Conservation (phyloP, 139 green algal species). For the Gonium pectorale region DNA sequence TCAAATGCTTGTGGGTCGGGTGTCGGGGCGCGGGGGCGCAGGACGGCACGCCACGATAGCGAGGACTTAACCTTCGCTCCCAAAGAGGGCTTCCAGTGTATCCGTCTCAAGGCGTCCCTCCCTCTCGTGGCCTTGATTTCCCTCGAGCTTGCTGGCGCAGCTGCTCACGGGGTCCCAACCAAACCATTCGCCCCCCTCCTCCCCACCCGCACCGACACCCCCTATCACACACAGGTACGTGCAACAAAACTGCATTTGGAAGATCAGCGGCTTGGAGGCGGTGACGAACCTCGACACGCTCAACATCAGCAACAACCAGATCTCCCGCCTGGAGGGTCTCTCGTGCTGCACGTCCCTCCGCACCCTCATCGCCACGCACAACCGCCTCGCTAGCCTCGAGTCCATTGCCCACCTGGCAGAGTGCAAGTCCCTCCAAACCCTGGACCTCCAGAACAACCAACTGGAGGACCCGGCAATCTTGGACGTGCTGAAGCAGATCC, state of each 20-base stretch:
- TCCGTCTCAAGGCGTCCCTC: too few relatives aligned
- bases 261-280: conserved; percentile 57
- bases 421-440: conserved; percentile 66
- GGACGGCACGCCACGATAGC: too few relatives aligned
- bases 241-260: conserved; percentile 86
- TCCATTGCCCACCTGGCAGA: conserved; percentile 60
- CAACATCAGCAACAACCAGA: conserved; percentile 87
- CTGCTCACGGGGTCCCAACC: too few relatives aligned
- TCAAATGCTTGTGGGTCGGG: conserved; percentile 84
- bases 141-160: background rate
- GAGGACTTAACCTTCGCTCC: too few relatives aligned
- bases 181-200: background rate
- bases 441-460: conserved; percentile 88
- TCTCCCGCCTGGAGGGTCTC: conserved; percentile 73
- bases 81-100: too few relatives aligned
- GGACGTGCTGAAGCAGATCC: conserved; percentile 69
- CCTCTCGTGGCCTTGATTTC: too few relatives aligned
- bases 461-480: conserved; percentile 69
- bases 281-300: conserved; percentile 80
- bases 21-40: too few relatives aligned
- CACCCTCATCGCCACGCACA: conserved; percentile 79
- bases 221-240: conserved; percentile 81
- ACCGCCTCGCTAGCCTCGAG: conserved; percentile 66
- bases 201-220: background rate
- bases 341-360: conserved; percentile 58